Evolutionary conservation across 225 moss, liverwort and hornwort species (phyloP).

Genomic region (Climacium dendroides): DNA sequence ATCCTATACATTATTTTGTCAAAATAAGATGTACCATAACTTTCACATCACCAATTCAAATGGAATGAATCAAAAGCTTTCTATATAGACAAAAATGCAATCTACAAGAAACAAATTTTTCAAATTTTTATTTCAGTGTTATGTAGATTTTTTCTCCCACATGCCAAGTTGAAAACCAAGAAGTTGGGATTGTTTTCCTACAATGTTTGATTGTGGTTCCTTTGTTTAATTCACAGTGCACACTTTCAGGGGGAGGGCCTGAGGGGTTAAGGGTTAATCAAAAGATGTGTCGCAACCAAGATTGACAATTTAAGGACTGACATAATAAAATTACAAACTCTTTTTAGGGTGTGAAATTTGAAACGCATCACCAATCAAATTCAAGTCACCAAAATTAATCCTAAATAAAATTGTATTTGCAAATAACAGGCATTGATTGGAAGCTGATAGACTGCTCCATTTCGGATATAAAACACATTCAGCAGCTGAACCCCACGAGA

Average conservation of each 20-base stretch:
- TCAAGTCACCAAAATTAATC: not conserved
- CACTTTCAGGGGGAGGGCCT: not conserved
- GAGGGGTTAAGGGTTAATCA: not conserved
- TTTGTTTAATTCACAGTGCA: too few relatives aligned
- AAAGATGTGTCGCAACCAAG: not conserved
- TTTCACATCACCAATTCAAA: not conserved
- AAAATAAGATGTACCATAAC: not conserved
- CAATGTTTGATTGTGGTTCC: too few relatives aligned
- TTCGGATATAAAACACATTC: not conserved
- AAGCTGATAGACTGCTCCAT: not conserved
- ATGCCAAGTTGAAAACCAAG: fast-evolving
- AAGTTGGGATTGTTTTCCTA: too few relatives aligned
- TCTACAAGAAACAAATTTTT: fast-evolving
- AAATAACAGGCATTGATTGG: not conserved
- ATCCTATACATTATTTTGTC: too few relatives aligned
- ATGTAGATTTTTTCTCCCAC: not conserved
- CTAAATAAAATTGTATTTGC: not conserved
- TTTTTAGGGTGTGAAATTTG: too few relatives aligned
- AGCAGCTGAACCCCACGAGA: not conserved
- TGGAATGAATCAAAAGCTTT: not conserved
- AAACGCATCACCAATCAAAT: not conserved
- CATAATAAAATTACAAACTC: too few relatives aligned
- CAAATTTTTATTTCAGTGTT: not conserved
- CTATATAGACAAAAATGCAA: not conserved
- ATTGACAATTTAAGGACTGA: not conserved